Evolutionary conservation across 2,329 filamentous ascomycete genomes (phyloP), one percentile per base, ranked within the genome.

Genomic region (Aspergillus eucalypticola): DNA sequence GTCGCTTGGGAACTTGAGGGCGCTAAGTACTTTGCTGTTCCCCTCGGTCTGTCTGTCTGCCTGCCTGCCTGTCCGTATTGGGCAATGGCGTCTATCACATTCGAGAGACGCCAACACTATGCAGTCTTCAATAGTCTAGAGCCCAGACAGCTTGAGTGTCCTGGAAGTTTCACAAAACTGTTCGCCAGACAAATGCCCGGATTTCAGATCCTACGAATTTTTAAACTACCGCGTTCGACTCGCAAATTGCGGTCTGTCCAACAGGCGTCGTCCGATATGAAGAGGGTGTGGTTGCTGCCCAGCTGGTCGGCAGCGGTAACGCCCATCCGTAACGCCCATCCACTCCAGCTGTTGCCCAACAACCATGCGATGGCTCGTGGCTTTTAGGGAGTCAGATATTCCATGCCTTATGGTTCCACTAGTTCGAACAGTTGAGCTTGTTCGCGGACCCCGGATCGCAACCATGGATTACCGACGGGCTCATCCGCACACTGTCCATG

Each of bases 271-370:
- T 49, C 56, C 52, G 51, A 27, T 39, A 41, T 35, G 52, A 42
- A 48, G 35, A 54, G 46, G 64, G 64, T 60, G 63, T 62, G 64
- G 66, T 74, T 72, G 72, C 67, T 74, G 72, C 72, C 72, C 72
- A 73, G 71, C 66, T 69, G 64, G 61, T 59, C 54, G 21, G 54
- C 68, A 56, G 71, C 71, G 70, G 71, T 72, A 73, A 73, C 71
- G 70, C 67, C 68, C 59, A 71, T 69, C 63, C 64, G 63, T 71
- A 73, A 73, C 71, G 70, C 67, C 68, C 59, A 71, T 69, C 63
- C 64, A 63, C 32, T 35, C 70, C 65, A 70, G 69, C 70, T 42
- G 51, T 54, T 54, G 56, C 56, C 56, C 50, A 59, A 59, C 52
- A 27, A 32, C 15, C 23, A n/a, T 39, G 35, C 15, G 25, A n/a